These are phyloP conservation scores for Ophiostoma piceae DNA, from an alignment of 2,329 filamentous ascomycete species.

Conservation along the genomic window DNA sequence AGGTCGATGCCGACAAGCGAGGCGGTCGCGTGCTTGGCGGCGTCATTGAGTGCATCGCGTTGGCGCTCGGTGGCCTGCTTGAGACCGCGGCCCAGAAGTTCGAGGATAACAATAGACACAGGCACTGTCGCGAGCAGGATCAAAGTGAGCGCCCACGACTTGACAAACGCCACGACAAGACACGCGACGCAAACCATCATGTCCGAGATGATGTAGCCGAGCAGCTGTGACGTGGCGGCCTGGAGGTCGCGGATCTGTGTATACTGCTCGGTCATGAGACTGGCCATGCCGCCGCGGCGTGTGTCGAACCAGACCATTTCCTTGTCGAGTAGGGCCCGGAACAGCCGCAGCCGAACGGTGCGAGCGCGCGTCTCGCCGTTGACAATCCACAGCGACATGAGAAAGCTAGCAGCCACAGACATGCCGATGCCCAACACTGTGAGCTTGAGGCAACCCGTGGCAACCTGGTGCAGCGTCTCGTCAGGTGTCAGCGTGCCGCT, in stretches of 20 bases:
- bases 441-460: conserved; percentile 58
- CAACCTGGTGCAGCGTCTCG: conserved; percentile 52
- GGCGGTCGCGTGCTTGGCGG: conserved; percentile 65
- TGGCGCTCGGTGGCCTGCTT: conserved; percentile 64
- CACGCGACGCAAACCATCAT: conserved; percentile 60
- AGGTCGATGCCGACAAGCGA: conserved; percentile 72
- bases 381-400: conserved; percentile 65
- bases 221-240: conserved; percentile 68
- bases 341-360: conserved; percentile 58
- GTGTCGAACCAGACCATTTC: conserved; percentile 80
- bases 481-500: conserved; percentile 35
- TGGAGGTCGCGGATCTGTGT: conserved; percentile 81
- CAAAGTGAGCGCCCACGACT: conserved; percentile 78
- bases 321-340: conserved; percentile 62
- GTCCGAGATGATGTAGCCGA: conserved; percentile 65
- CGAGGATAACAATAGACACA: conserved; percentile 56
- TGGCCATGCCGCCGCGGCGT: conserved; percentile 63
- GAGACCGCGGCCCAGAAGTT: conserved; percentile 55
- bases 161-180: conserved; percentile 66
- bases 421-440: conserved; percentile 57
- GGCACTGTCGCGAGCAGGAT: conserved; percentile 71
- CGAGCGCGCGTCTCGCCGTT: conserved; percentile 79
- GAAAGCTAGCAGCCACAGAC: conserved; percentile 62
- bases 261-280: conserved; percentile 66
- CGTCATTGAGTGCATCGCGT: conserved; percentile 59